Base-by-base conservation (phyloP, 345 rosid genomes). In the Psidium guajava region DNA sequence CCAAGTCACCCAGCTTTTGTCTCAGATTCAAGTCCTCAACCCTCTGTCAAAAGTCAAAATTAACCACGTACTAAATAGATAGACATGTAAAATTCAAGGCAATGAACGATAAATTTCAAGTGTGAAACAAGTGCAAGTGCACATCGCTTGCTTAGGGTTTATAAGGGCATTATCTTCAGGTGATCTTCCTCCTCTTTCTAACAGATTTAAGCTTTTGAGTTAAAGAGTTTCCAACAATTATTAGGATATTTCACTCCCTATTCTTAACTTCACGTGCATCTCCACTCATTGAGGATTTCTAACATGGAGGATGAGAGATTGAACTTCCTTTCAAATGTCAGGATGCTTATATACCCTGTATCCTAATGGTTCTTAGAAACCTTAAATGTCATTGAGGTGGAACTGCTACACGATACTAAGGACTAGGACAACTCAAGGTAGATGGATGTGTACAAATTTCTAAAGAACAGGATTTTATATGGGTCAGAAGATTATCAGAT, bases 1-100 rank as follows among this genome's bases (percentile, higher is more conserved):
- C 98, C 75, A 91, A 57, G 56, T 92, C 87, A 25, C 85, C 87
- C n/a, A 97, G 90, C 85, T 92, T 87, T 27, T 88, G 92, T 88
- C 94, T 95, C 90, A 97, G 90, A 14, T 82, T 85, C 82, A 81
- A 88, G 56, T 95, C 94, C 86, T 88, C 93, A 28, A 97, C 90
- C 88, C 92, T 96, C 99, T 97, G 94, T 85, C 52, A 87, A 49
- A 13, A 42, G 87, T 47, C 6, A 75, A 81, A 14, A 80, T 40
- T 16, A 49, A 69, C n/a, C 42, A 25, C 40, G 10, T 15, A 16
- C 27, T 82, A 52, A 82, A 40, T 8, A 25, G 82, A 22, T 54
- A 53, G 21, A 21, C 20, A 14, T 18, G 52, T 49, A 36, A 20
- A 15, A 6, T 6, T 25, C 21, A 14, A 50, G 14, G 82, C 74